Percentiles rank a stretch among this genome's conserved stretches.
These are phyloP conservation scores for Solanum piurae DNA, from an alignment of 257 asterid genomes.

Conservation along the genomic window DNA sequence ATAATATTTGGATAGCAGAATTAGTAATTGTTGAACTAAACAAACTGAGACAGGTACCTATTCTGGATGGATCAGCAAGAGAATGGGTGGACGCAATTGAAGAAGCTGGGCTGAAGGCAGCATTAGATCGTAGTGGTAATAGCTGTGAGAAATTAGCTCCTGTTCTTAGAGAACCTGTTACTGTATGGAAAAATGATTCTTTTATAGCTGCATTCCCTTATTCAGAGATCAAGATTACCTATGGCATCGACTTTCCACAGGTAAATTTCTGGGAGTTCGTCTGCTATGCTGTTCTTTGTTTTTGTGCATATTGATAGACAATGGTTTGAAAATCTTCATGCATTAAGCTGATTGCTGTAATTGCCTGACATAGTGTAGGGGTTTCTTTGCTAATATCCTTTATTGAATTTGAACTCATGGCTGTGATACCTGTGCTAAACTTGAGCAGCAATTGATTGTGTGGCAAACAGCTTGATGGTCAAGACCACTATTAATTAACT, in stretches of 20 bases:
- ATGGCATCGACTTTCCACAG: constrained; percentile 82
- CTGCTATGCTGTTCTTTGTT: background rate
- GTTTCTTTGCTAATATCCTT: background rate
- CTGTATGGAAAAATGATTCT: constrained; percentile 55
- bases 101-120: constrained; percentile 63
- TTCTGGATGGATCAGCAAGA: constrained; percentile 90
- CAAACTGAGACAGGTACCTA: constrained; percentile 56
- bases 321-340: background rate
- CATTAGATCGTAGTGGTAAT: constrained; percentile 45
- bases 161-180: constrained; percentile 52
- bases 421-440: background rate
- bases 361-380: background rate
- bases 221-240: constrained; percentile 44
- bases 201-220: constrained; percentile 73
- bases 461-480: background rate
- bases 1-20: background rate
- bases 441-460: background rate
- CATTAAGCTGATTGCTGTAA: background rate
- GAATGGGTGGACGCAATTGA: constrained; percentile 82
- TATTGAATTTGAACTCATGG: background rate
- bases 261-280: constrained; percentile 13
- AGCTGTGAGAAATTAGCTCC: constrained; percentile 65
- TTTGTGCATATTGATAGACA: background rate
- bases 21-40: background rate
- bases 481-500: background rate